Evolutionary conservation across 345 rosid species (phyloP).

Genomic region (Gossypium turneri): DNA sequence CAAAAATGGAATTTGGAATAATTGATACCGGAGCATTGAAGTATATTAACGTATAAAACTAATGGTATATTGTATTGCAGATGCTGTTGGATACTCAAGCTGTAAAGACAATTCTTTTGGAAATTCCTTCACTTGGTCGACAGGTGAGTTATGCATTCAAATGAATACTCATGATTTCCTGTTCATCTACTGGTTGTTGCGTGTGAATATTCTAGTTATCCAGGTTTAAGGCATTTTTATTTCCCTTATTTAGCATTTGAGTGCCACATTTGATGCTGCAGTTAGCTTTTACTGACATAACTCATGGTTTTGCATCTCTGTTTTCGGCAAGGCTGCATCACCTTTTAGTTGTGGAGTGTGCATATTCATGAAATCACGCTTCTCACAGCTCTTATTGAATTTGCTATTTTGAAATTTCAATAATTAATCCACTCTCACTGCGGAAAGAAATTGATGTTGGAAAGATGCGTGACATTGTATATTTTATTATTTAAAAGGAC

Average conservation of each 20-base stretch:
- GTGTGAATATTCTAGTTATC: neutral
- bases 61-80: conserved; percentile 20
- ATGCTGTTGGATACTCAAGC: conserved; percentile 82
- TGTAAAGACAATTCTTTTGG: conserved; percentile 89
- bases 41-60: neutral
- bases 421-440: neutral
- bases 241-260: neutral
- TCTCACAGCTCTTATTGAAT: neutral
- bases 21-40: neutral
- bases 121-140: conserved; percentile 87
- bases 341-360: neutral
- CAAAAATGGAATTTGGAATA: neutral
- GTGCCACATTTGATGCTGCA: neutral
- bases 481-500: conserved; percentile 1
- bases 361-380: neutral
- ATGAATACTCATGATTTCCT: neutral
- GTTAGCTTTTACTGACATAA: neutral
- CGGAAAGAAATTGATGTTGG: neutral
- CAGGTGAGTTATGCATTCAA: conserved; percentile 54
- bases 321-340: neutral
- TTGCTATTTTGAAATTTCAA: neutral
- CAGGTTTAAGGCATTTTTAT: neutral
- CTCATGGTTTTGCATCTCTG: neutral
- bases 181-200: neutral
- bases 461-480: neutral